A percentile compares a stretch with the other conserved stretches of the same genome.
Conservation (phyloP, 225 moss, liverwort and hornwort genomes). For the Physcomitrellopsis africana region DNA sequence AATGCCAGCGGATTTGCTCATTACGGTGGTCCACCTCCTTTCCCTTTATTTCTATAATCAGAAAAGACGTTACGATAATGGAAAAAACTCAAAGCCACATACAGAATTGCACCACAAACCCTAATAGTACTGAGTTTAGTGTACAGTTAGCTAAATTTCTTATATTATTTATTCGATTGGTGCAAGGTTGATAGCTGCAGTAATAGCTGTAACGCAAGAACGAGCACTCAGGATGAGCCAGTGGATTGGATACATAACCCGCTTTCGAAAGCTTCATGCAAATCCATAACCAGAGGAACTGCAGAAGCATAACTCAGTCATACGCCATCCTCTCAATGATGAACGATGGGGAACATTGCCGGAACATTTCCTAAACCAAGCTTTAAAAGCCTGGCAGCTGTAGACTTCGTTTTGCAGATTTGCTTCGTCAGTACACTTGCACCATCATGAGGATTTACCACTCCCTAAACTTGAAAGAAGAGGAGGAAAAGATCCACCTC, state of each 20-base stretch:
- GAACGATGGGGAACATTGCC: not conserved
- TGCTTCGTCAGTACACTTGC: not conserved
- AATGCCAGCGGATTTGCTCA: slow-evolving; percentile 1
- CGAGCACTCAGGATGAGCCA: slow-evolving; percentile 35
- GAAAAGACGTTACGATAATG: slow-evolving; percentile 12
- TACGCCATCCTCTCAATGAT: slow-evolving; percentile 10
- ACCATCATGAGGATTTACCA: not conserved
- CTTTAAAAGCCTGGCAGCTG: slow-evolving; percentile 11
- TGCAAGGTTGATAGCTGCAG: slow-evolving; percentile 39
- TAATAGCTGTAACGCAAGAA: slow-evolving; percentile 31
- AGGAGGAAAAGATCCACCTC: not conserved
- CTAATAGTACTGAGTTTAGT: slow-evolving; percentile 30
- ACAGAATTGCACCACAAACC: slow-evolving; percentile 24
- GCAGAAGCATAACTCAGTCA: not conserved
- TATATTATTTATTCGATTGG: slow-evolving; percentile 32
- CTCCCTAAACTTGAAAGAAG: slow-evolving; percentile 23
- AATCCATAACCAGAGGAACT: not conserved
- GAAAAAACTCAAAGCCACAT: slow-evolving; percentile 7
- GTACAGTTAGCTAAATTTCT: slow-evolving; percentile 35
- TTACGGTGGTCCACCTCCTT: slow-evolving; percentile 13
- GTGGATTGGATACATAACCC: slow-evolving; percentile 25
- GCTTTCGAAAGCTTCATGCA: slow-evolving; percentile 28
- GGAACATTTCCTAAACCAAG: not conserved
- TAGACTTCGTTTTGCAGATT: not conserved
- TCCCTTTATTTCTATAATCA: slow-evolving; percentile 1